Evolutionary conservation across 2,329 filamentous ascomycete species (phyloP), one percentile per base, ranked within the genome.

Genomic region (Cordyceps cicadae): DNA sequence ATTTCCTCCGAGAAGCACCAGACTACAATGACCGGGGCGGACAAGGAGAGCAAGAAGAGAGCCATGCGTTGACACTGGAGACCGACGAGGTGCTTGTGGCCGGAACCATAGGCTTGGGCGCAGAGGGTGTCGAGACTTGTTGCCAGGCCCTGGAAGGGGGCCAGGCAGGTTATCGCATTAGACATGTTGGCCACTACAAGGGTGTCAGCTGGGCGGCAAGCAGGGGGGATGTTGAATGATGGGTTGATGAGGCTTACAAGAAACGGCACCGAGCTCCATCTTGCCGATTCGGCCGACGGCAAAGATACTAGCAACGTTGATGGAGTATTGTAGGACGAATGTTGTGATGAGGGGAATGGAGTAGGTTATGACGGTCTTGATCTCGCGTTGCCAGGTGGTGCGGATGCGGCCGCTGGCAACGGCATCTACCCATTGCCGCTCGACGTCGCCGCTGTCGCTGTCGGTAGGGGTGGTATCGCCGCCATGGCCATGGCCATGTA

Each of bases 121-220:
- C 93, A 97, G 2, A 97, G 84, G 0, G 93, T 97, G 74, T 97
- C 93, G 43, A 97, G 79, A 64, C 88, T 90, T 5, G 93, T 97
- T 1, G 92, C 88, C 15, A 97, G 80, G n/a, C 92, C 89, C 69
- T 92, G 88, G 69, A 90, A 88, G 17, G 90, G 85, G 0, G 87
- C 88, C 67, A 89, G 87, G 62, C 88, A 90, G 15, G 84, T 89
- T 66, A 94, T 92, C 64, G 86, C 90, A 32, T 87, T 87, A 2
- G 88, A 90, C 89, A 93, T 93, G 67, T 86, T 86, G 63, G 76
- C 75, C 66, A 78, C 72, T 56, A 24, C 0, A 45, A 1, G 17
- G 21, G 7, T 19, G 17, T 50, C 51, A 56, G 45, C 17, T 48
- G 37, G 29, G 21, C 21, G 4, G n/a, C 21, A 24, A 24, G 24